phyloP scores from a whole-genome alignment of 352 stramenopile species.

The Pythium grandisporangium region DNA sequence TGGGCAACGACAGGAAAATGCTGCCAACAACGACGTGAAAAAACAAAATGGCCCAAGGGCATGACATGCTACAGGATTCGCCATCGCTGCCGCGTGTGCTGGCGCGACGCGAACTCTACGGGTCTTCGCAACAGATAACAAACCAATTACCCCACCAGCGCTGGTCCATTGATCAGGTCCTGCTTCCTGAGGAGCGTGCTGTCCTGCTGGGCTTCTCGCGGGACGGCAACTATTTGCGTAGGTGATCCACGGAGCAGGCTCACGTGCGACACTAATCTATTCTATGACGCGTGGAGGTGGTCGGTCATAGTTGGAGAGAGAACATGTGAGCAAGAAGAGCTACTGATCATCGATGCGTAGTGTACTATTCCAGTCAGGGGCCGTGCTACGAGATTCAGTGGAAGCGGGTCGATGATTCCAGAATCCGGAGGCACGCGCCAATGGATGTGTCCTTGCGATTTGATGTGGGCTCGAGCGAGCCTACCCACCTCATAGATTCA shows the following conservation, averaged over 20 bases:
- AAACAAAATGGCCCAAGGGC: background rate
- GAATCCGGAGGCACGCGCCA: too few relatives aligned
- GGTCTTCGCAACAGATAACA: background rate
- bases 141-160: background rate
- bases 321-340: background rate
- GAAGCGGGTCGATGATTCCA: slow-evolving; percentile 23
- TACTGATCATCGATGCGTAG: slow-evolving; percentile 10
- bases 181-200: slow-evolving; percentile 26
- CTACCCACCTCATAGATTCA: too few relatives aligned
- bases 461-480: too few relatives aligned
- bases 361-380: slow-evolving; percentile 37
- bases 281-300: background rate
- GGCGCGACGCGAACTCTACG: slow-evolving; percentile 3
- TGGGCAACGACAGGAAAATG: slow-evolving; percentile 1
- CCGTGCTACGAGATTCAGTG: slow-evolving; percentile 35
- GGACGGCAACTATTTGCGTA: slow-evolving; percentile 53
- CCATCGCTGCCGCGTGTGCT: background rate
- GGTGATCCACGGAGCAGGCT: too few relatives aligned
- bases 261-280: too few relatives aligned
- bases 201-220: slow-evolving; percentile 63
- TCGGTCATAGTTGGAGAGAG: background rate
- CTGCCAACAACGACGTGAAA: background rate
- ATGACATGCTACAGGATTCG: background rate
- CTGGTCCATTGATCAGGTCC: slow-evolving; percentile 15
- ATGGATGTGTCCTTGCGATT: too few relatives aligned